Base-by-base conservation (phyloP, 495 filamentous ascomycete species). In the Staphylotrichum longicolle region DNA sequence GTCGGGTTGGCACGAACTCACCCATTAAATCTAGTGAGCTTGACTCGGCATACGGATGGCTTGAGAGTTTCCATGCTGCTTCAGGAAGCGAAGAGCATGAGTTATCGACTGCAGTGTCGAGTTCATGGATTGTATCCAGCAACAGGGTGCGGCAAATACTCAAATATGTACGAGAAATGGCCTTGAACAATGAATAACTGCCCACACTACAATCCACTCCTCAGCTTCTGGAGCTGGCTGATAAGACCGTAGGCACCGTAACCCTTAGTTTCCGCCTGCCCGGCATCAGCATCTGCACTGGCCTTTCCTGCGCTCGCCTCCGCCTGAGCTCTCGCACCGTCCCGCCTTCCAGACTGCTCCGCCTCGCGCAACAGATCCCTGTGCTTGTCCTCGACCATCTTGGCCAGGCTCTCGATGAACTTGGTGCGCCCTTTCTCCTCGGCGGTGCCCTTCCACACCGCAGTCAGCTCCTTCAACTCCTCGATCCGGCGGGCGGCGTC, bases 401-500 rank as follows among this genome's bases (percentile, higher is more conserved):
- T 80, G 42, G 84, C 85, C 59, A 98, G 69, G 54, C 83, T 80
- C 60, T 97, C 92, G 52, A 98, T 86, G 69, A 97, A 91, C 58
- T 84, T 88, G 10, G 76, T 75, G 62, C 95, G 80, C 34, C 91
- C 91, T 70, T 88, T 93, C 65, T 96, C 94, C 80, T 98, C 94
- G 0, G 89, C 88, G 15, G 95, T 96, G 1, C 91, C 91, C 68
- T 90, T 92, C 90, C 95, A 98, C n/a, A 98, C 86, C 11, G 74
- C 72, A 12, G 83, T 82, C 64, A 96, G 76, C 49, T 83, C 80
- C 61, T 89, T 85, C 33, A 98, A 75, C 67, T 87, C 83, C 65
- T 88, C 84, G 15, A 98, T 84, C 11, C 90, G 81, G 15, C 77
- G 77, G 15, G 81, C 82, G 2, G 93, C 94, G 32, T 85, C 85